Conservation (phyloP, 345 rosid genomes). For the Eucalyptus viminalis region DNA sequence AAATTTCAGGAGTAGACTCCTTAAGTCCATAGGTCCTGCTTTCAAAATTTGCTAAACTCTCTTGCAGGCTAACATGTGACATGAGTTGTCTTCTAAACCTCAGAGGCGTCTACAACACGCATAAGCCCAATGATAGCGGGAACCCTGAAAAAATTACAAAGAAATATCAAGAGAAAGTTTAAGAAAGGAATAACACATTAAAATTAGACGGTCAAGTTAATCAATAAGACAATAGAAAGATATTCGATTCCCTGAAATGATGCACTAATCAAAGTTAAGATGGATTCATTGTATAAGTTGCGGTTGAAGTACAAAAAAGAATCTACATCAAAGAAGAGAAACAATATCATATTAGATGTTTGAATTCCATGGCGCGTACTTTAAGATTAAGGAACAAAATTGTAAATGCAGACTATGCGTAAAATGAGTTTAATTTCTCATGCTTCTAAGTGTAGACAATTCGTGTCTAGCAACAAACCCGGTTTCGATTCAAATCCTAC, state of each 20-base stretch:
- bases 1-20: no score
- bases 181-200: no score
- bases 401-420: not conserved
- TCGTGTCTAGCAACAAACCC: rapidly evolving
- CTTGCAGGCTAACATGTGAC: no score
- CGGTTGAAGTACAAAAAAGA: not conserved
- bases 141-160: no score
- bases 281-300: not conserved
- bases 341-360: not conserved
- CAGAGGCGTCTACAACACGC: no score
- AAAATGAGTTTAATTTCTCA: not conserved
- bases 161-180: no score
- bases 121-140: no score
- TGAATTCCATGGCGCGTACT: rapidly evolving
- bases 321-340: not conserved
- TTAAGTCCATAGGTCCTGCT: not conserved
- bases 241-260: not conserved
- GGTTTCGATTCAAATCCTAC: not conserved
- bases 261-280: not conserved
- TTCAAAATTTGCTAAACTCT: not conserved
- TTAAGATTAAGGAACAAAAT: not conserved
- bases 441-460: not conserved
- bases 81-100: no score
- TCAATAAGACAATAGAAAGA: no score
- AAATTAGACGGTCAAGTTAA: no score